Evolutionary conservation across 2,329 filamentous ascomycete species (phyloP), one percentile per base, ranked within the genome.

Genomic region (Beauveria medogensis): DNA sequence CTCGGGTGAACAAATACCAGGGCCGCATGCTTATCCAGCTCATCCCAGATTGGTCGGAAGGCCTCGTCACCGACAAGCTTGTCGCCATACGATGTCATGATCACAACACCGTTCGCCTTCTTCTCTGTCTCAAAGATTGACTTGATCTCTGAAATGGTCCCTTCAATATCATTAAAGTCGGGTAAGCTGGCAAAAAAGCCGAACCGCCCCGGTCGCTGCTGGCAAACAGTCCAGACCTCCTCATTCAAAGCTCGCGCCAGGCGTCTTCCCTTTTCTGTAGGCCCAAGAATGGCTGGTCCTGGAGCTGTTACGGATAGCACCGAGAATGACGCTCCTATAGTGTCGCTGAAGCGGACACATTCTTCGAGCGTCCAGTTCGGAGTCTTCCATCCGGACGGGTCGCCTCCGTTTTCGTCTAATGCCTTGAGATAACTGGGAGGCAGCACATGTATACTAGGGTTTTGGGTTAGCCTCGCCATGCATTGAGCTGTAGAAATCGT

Each of bases 141-240:
- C 20, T 47, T 56, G 14, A 56, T 56, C 40, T 56, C 54, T 24
- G 14, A 12, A 18, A 53, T 40, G 30, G 20, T 26, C 12, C 51
- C 51, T 41, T 53, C 66, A 22, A 63, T 61, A 10, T 62, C 48
- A 58, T 64, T 80, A 77, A 7, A 82, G 74, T 53, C 51, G 51
- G 51, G 51, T 14, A 53, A 24, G 34, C 51, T 53, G 20, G 51
- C 51, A 34, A 53, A 53, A 34, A 53, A 41, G 5, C 51, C 51
- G 14, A 53, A 41, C 20, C 51, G 30, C 10, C 51, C 51, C 22
- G 28, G 51, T 12, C 34, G 51, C 20, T 53, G 51, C 51, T 53
- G 51, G 26, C 51, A 53, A 34, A 26, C 20, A 14, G 16, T 20
- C 51, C 51, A 53, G 12, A 53, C 51, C 24, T 41, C 51, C 16